A percentile compares a stretch with the other conserved stretches of the same genome.
phyloP scores from a whole-genome alignment of 2,329 filamentous ascomycete genomes.

The Calonectria pteridis region DNA sequence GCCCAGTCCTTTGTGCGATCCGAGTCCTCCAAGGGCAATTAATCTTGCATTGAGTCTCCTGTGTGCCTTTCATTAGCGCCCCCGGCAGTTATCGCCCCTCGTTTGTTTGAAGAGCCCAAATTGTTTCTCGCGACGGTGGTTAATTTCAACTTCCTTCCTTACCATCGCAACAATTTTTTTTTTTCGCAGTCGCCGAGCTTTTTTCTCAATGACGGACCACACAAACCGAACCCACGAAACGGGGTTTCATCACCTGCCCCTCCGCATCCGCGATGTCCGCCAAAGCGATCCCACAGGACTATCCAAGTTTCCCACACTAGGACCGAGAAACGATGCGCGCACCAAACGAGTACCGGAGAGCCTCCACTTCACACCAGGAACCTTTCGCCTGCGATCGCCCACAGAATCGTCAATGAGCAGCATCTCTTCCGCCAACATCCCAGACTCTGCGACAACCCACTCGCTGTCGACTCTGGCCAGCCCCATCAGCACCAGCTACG shows the following conservation, averaged over 20 bases:
- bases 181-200: neutral
- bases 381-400: slow-evolving; percentile 50
- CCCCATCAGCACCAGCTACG: slow-evolving; percentile 52
- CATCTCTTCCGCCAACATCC: slow-evolving; percentile 52
- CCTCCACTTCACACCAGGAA: slow-evolving; percentile 44
- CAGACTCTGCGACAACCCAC: slow-evolving; percentile 54
- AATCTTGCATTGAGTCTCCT: slow-evolving; percentile 19
- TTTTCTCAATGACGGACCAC: slow-evolving; percentile 37
- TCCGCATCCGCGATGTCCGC: slow-evolving; percentile 39
- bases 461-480: slow-evolving; percentile 52
- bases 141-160: neutral
- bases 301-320: slow-evolving; percentile 36
- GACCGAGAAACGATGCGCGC: slow-evolving; percentile 15
- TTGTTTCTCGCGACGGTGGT: neutral
- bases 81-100: slow-evolving; percentile 4
- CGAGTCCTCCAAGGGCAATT: slow-evolving; percentile 9
- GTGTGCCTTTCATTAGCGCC: slow-evolving; percentile 11
- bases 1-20: slow-evolving; percentile 18
- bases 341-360: slow-evolving; percentile 48
- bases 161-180: neutral
- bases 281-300: slow-evolving; percentile 12
- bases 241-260: slow-evolving; percentile 45
- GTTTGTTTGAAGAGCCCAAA: neutral
- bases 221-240: slow-evolving; percentile 32
- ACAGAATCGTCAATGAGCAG: slow-evolving; percentile 55